Evolutionary conservation across 129 eudicot genomes (phyloP).

Genomic region (Centrapalus pauciflorus): DNA sequence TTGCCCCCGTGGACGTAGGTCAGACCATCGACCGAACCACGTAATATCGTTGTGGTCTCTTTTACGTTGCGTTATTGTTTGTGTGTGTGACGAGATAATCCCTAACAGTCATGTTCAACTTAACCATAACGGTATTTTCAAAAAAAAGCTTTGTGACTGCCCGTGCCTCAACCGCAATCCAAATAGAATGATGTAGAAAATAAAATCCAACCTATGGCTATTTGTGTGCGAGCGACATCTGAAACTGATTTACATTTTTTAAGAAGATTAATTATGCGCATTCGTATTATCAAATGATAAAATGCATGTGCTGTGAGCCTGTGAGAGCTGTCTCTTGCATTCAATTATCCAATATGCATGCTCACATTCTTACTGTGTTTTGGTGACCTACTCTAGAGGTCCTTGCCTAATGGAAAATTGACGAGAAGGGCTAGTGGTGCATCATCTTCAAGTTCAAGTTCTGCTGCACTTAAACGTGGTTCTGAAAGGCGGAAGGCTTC

Average conservation of each 20-base stretch:
- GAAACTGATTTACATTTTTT: background rate
- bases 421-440: constrained; percentile 53
- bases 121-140: background rate
- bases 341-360: background rate
- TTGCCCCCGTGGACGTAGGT: no score
- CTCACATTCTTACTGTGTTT: constrained; percentile 4
- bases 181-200: background rate
- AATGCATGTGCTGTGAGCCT: background rate
- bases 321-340: background rate
- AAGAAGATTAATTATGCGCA: background rate
- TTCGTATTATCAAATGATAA: no score
- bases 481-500: constrained; percentile 55
- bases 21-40: no score
- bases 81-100: no score
- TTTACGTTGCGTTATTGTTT: no score
- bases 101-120: background rate
- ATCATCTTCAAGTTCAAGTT: constrained; percentile 49
- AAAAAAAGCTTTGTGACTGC: background rate
- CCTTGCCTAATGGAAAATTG: constrained; percentile 52
- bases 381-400: constrained; percentile 41
- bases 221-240: no score
- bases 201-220: background rate
- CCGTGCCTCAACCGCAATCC: background rate
- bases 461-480: constrained; percentile 50
- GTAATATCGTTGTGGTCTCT: no score